Base-by-base conservation (phyloP, 1,284 basidiomycete genomes). In the Heliocybe sulcata region DNA sequence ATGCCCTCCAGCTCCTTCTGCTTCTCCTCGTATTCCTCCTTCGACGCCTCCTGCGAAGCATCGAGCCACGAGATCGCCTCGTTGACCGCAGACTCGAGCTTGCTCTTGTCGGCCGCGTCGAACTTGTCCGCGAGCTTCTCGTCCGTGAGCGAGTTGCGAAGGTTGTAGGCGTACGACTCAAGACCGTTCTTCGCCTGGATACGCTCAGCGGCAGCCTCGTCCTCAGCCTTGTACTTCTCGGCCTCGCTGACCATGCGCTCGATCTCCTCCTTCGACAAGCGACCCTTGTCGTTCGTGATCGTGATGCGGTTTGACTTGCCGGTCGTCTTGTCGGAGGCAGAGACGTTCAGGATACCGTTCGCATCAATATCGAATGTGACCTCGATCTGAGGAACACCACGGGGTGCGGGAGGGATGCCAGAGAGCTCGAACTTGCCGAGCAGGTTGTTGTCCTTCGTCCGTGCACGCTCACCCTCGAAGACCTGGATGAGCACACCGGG, bases 281-380 rank as follows among this genome's bases (percentile, higher is more conserved):
- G 94, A 55, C 96, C 96, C 82, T 98, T 97, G 81, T 97, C 94
- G 74, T 98, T 98, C 70, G 92, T 96, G 77, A 98, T 97, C 64
- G 93, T 97, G 75, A 98, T 97, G 66, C 89, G 87, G 75, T 90
- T 92, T 56, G 90, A 92, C 76, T 98, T 98, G 67, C 97, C 96
- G 61, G 96, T 97, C 29, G 94, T 95, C 85, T 98, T 98, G 79
- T 98, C 96, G 56, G 90, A 80, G 35, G 96, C 95, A 51, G 91
- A 93, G 66, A 98, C 96, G 75, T 97, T 98, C 65, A 98, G 73
- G 72, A 98, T 97, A 80, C 92, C 93, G 78, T 98, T 98, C 70
- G 96, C 95, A 68, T 98, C 96, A 60, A 99, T 94, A 67, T 99
- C 96, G 78, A 99, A 99, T 58, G 94, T 96, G 72, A 98, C 94